These are phyloP conservation scores for Fusarium humuli DNA, from an alignment of 2,329 filamentous ascomycete genomes.

Conservation along the genomic window DNA sequence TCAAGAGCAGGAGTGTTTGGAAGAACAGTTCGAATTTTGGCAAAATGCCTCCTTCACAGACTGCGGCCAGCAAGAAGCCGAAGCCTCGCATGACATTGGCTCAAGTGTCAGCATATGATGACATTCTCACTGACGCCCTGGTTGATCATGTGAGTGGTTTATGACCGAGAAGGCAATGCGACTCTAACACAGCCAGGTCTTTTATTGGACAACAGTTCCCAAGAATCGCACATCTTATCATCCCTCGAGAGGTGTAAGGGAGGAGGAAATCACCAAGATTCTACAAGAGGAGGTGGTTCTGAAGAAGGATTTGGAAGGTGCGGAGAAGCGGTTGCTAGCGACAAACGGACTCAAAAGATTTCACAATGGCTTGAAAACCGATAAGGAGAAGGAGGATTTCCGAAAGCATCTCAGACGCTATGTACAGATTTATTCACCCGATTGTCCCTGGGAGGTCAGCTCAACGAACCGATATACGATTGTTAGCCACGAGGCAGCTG, in stretches of 20 bases:
- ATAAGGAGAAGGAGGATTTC: constrained; percentile 89
- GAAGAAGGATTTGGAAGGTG: constrained; percentile 75
- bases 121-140: constrained; percentile 93
- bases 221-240: constrained; percentile 93
- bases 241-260: constrained; percentile 80
- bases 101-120: constrained; percentile 92
- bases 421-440: constrained; percentile 89
- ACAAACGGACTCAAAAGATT: constrained; percentile 82
- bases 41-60: constrained; percentile 54
- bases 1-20: background rate
- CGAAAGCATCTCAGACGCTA: constrained; percentile 88
- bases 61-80: constrained; percentile 67
- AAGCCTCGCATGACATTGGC: constrained; percentile 84
- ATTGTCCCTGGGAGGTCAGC: constrained; percentile 92
- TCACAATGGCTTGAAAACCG: constrained; percentile 72
- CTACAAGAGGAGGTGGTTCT: constrained; percentile 77
- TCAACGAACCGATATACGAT: constrained; percentile 97
- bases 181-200: constrained; percentile 66
- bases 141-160: constrained; percentile 84
- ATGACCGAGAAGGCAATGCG: constrained; percentile 9
- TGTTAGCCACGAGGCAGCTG: constrained; percentile 85
- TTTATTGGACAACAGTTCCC: constrained; percentile 95
- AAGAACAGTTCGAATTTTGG: background rate
- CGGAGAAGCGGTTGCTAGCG: constrained; percentile 78
- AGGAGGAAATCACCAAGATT: constrained; percentile 70